Base-by-base conservation (phyloP, 345 rosid species). In the Pseudoturritis turrita region DNA sequence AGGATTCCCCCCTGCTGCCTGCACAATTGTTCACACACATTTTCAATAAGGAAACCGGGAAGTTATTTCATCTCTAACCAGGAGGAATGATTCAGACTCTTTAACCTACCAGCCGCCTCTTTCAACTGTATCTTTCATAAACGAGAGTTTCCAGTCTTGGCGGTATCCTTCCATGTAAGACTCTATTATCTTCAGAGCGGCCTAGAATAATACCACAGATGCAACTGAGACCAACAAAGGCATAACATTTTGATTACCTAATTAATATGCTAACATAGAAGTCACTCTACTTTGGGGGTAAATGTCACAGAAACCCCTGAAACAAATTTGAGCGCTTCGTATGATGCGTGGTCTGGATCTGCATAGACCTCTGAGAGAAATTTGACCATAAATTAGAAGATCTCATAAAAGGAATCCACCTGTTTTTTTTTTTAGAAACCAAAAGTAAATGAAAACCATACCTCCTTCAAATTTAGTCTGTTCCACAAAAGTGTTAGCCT, bases 1-100 rank as follows among this genome's bases (percentile, higher is more conserved):
- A 95, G 71, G 70, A 89, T 83, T 63, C 97, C 99, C 31, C 99
- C 99, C 75, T 91, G 96, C 84, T 83, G 89, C 97, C 97, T 91
- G 89, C 73, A 62, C 49, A 56, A 74, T 51, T 2, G 2, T 19
- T 37, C 9, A 25, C 10, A 33, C 67, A 47, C 51, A 39, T 39
- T 40, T 29, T 19, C 14, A 19, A 40, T 6, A 50, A 66, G 15
- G 17, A 63, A 56, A 28, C 9, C 2, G 0, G 40, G 12, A 45
- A 57, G 17, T 61, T 1, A 28, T 36, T 23, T 23, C 17, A 25
- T 39, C 39, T 39, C 33, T 18, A 15, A 14, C 10, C 0, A 1
- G 17, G 40, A 75, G 19, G 4, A 18, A 53, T 53, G 37, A 28
- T 45, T 68, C 36, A 43, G 10, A 41, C 37, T 36, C 70, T 57